A percentile compares a stretch with the other conserved stretches of the same genome.
phyloP scores from a whole-genome alignment of 345 rosid species.

The Cardamine resedifolia region DNA sequence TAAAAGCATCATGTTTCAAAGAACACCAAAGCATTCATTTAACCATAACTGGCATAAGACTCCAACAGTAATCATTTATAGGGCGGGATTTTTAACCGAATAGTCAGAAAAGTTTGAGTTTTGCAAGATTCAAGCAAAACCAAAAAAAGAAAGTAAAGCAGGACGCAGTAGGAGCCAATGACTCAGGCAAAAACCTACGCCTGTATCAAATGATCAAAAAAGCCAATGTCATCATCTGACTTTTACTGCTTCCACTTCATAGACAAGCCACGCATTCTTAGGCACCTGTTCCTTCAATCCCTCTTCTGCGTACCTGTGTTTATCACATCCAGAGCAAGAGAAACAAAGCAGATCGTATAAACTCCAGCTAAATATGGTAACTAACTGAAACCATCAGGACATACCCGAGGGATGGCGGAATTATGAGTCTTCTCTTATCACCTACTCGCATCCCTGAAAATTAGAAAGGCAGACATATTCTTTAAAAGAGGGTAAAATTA shows the following conservation, averaged over 20 bases:
- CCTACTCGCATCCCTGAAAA: slow-evolving; percentile 82
- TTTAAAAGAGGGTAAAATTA: neutral
- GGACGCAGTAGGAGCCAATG: slow-evolving; percentile 3
- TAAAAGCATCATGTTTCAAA: slow-evolving; percentile 25
- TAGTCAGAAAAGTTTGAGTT: neutral
- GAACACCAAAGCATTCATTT: neutral
- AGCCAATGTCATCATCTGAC: slow-evolving; percentile 40
- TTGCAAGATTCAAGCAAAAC: neutral
- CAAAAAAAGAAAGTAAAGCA: too few relatives aligned
- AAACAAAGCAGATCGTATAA: neutral
- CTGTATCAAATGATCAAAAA: neutral
- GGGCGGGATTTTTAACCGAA: neutral
- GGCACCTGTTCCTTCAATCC: slow-evolving; percentile 57
- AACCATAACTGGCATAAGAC: neutral
- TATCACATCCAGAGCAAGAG: slow-evolving; percentile 8
- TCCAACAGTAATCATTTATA: neutral
- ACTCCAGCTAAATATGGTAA: neutral
- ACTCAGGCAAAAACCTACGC: neutral
- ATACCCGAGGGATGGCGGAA: slow-evolving; percentile 88
- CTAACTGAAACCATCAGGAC: neutral
- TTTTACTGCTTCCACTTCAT: slow-evolving; percentile 67
- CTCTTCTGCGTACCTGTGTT: slow-evolving; percentile 47
- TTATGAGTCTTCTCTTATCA: slow-evolving; percentile 69
- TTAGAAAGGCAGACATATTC: neutral
- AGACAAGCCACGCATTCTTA: slow-evolving; percentile 68